Base-by-base conservation (phyloP, 345 rosid species). In the Euphorbia tirucalli region DNA sequence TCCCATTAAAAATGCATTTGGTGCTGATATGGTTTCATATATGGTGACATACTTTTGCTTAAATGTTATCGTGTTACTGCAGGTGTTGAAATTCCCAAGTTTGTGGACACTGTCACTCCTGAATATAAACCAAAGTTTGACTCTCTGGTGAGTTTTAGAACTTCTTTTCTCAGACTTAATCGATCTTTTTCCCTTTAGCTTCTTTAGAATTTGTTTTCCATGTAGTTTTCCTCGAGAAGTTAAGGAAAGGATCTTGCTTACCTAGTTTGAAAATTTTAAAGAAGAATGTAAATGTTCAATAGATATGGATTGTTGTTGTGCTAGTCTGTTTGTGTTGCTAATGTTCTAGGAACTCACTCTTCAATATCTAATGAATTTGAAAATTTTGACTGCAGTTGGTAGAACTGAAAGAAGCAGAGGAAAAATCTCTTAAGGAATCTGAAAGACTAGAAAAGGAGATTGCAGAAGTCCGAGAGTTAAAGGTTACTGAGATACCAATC, bases 91-190 rank as follows among this genome's bases (percentile, higher is more conserved):
- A 79, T 96, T 61, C 98, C 99, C 39, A 96, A 91, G 87, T 93
- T 21, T 64, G 95, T 84, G 32, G 99, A 96, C 81, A 91, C 77
- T 0, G 95, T 90, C 69, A 93, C 98, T 44, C 98, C 98, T 74
- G 79, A 96, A 55, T 96, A 89, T 90, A 91, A 91, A 75, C 94
- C 99, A 5, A 96, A 91, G 75, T 93, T 96, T 80, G 98, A 93
- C 63, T 76, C 89, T 41, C 71, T 96, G 93, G 99, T 96, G 80
- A 84, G 97, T 32, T 70, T 66, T 25, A 30, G 6, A 64, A 65
- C 18, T 41, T 13, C 0, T 7, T 44, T 66, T 28, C 39, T 44
- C 2, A 7, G 52, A 64, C 11, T 25, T 5, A 31, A 37, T 14
- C 39, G 1, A 5, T 46, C 7, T n/a, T 65, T 24, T 24, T 4